Base-by-base conservation (phyloP, 306 rosid species). In the Prinsepia uniflora region DNA sequence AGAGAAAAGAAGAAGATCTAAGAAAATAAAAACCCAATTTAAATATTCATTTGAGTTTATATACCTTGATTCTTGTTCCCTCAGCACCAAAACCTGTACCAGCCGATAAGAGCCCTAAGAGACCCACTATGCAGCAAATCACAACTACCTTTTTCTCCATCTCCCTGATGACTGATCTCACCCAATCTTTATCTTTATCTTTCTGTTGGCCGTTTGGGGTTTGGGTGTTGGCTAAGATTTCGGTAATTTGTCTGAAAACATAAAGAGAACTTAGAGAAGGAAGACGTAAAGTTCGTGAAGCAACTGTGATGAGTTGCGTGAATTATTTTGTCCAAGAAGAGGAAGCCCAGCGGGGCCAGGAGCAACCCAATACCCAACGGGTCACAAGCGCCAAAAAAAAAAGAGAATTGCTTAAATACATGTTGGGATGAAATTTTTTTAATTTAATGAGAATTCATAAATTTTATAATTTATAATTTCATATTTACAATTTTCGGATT, bases 1-100 rank as follows among this genome's bases (percentile, higher is more conserved):
- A 36, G 49, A 60, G 14, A 49, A 34, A 72, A 44, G 17, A 50
- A 30, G 18, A 50, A 50, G 36, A 36, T 45, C 71, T 34, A 55
- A 76, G 22, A 9, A 49, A 1, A 30, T 30, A 30, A 30, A 44
- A 73, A 43, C 77, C 75, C 68, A 70, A 19, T 15, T n/a, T 10
- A 44, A 6, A 30, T 30, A 30, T 30, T 30, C 39, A 9, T 44
- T 7, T 56, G 7, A 6, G 24, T 8, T 24, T 55, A 17, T 55
- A 17, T 6, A 90, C 98, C 98, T 90, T 90, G 72, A 90, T 86
- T 77, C 96, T 75, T 6, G 91, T 92, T 6, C 71, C 96, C 75
- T 92, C 98, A 0, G 96, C 98, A 81, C 45, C 93, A 75, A 92
- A 88, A 46, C 90, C 88, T 55, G 96, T 81, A 15, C 89, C 91